Evolutionary conservation across 2,329 filamentous ascomycete genomes (phyloP).

Genomic region (Talaromyces sp.): DNA sequence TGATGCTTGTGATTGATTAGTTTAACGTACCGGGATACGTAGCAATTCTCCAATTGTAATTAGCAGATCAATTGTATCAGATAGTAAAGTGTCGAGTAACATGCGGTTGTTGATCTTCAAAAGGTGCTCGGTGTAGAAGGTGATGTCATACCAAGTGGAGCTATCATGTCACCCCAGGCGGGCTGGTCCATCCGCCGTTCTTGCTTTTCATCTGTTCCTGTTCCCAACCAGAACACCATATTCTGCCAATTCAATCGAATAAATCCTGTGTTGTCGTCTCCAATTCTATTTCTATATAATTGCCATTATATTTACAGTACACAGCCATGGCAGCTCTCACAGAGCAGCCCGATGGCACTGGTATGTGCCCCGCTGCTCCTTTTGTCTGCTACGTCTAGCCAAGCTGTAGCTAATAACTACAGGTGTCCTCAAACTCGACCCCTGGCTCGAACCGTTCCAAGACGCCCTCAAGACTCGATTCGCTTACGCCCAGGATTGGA

Average conservation of each 20-base stretch:
- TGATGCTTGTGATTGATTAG: constrained; percentile 31
- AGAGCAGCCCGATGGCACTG: constrained; percentile 18
- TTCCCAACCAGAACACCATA: background rate
- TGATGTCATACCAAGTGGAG: constrained; percentile 3
- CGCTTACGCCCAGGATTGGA: constrained; percentile 78
- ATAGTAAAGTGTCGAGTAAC: no score
- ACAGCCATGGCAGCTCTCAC: constrained; percentile 14
- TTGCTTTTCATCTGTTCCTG: constrained; percentile 1
- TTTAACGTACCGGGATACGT: background rate
- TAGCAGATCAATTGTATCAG: background rate
- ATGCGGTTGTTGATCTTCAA: background rate
- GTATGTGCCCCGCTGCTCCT: constrained; percentile 13
- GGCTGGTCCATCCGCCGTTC: background rate
- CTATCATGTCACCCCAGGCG: background rate
- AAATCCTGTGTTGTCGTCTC: background rate
- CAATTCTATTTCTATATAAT: background rate
- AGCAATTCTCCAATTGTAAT: no score
- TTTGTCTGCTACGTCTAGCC: background rate
- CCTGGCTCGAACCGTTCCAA: constrained; percentile 82
- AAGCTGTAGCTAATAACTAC: constrained; percentile 12
- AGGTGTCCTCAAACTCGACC: constrained; percentile 86
- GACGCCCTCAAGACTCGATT: constrained; percentile 74
- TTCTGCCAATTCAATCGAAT: background rate
- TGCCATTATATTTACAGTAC: background rate
- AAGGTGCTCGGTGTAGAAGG: background rate